These are phyloP conservation scores for Alternaria triticina DNA, from an alignment of 2,329 filamentous ascomycete species.

Conservation along the genomic window DNA sequence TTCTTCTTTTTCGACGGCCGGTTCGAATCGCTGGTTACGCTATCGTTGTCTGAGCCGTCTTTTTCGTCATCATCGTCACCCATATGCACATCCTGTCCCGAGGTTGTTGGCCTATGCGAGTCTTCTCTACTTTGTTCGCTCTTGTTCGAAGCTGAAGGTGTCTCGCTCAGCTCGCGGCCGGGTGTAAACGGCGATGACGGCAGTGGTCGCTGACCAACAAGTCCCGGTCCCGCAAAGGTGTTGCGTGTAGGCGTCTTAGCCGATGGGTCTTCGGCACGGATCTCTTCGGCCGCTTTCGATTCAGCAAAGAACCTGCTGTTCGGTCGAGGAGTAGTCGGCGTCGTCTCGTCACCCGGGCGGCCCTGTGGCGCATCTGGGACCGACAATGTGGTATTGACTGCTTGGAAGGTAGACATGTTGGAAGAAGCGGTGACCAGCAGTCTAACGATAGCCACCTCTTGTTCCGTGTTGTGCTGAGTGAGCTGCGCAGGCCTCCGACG, in stretches of 20 bases:
- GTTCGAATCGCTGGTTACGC: constrained; percentile 64
- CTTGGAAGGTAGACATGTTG: constrained; percentile 64
- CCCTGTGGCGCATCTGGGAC: constrained; percentile 51
- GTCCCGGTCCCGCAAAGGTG: constrained; percentile 55
- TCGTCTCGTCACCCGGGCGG: constrained; percentile 59
- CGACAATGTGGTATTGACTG: constrained; percentile 64
- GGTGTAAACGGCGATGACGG: constrained; percentile 53
- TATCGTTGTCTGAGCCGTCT: constrained; percentile 58
- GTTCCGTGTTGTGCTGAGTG: constrained; percentile 10
- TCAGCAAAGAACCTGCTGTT: constrained; percentile 51
- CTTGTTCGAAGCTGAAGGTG: constrained; percentile 41
- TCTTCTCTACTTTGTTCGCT: constrained; percentile 59
- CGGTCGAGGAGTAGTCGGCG: constrained; percentile 62
- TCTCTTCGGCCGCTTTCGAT: constrained; percentile 42
- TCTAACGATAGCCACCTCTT: constrained; percentile 4
- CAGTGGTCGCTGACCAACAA: constrained; percentile 55
- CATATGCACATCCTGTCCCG: constrained; percentile 76
- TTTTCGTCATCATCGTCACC: constrained; percentile 71
- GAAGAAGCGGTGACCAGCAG: constrained; percentile 6
- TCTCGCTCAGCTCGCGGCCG: constrained; percentile 53
- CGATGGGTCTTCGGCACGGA: constrained; percentile 47
- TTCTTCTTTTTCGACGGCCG: constrained; percentile 92
- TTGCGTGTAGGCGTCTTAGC: constrained; percentile 70
- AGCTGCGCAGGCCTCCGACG: constrained; percentile 11
- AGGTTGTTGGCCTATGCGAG: constrained; percentile 67